Evolutionary conservation across 805 yeast species (phyloP).

Genomic region (Saccharomycopsis fermentans): DNA sequence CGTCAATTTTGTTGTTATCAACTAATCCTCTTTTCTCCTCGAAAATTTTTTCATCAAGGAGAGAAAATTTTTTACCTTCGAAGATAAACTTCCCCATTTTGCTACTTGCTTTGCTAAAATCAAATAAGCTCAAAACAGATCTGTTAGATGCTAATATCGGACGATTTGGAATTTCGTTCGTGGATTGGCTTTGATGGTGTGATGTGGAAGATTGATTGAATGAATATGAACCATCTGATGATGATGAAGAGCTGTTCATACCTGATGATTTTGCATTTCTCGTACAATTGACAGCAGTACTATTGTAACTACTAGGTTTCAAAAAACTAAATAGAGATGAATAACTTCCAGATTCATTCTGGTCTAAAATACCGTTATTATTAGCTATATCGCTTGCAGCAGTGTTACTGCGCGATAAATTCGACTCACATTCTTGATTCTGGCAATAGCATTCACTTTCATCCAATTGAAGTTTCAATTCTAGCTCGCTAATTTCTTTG

Average conservation of each 20-base stretch:
- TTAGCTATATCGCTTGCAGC: neutral
- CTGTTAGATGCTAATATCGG: slow-evolving; percentile 4
- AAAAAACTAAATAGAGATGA: neutral
- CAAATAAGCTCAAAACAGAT: slow-evolving; percentile 11
- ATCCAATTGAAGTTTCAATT: slow-evolving; percentile 2
- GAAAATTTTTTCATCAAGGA: slow-evolving; percentile 4
- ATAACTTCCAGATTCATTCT: neutral
- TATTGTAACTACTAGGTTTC: neutral
- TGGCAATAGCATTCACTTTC: neutral
- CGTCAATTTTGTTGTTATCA: neutral
- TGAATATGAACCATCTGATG: slow-evolving; percentile 1
- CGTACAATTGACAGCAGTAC: neutral
- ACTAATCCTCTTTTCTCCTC: slow-evolving; percentile 10
- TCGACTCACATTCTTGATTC: neutral
- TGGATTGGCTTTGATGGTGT: neutral
- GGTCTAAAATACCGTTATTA: neutral
- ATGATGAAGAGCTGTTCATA: slow-evolving; percentile 10
- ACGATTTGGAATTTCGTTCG: neutral
- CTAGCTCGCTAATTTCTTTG: slow-evolving; percentile 15
- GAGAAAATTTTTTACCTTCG: slow-evolving; percentile 9
- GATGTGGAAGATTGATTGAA: neutral
- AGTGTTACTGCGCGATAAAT: neutral
- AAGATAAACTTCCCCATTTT: slow-evolving; percentile 13
- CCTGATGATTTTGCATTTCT: neutral
- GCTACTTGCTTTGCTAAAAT: slow-evolving; percentile 4